Conservation (phyloP, 345 rosid species). For the Eucalyptus pauciflora region DNA sequence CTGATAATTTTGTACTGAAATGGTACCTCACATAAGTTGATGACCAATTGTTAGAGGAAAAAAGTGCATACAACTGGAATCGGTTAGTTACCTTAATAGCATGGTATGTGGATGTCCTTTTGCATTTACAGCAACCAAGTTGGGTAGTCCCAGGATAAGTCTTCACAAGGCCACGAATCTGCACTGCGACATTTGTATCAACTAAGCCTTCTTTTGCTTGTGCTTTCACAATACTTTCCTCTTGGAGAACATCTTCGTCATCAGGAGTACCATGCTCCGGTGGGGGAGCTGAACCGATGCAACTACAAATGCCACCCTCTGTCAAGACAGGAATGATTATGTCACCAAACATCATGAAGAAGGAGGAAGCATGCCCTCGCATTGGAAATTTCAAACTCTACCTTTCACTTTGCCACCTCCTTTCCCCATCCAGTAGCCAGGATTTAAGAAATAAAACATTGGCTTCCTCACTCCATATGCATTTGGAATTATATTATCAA, state of each 20-base stretch:
- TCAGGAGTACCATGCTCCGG: conserved; percentile 50
- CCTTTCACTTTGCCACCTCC: conserved; percentile 80
- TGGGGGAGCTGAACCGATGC: conserved; percentile 48
- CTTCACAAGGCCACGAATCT: conserved; percentile 78
- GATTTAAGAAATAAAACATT: conserved; percentile 61
- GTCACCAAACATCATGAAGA: not conserved
- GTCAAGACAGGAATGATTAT: not conserved
- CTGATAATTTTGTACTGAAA: not conserved
- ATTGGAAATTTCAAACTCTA: conserved; percentile 3
- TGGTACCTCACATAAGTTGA: not conserved
- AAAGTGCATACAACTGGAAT: not conserved
- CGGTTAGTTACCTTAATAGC: conserved; percentile 52
- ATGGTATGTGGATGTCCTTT: conserved; percentile 73
- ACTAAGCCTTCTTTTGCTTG: conserved; percentile 36
- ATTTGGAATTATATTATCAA: conserved; percentile 80
- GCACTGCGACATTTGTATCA: conserved; percentile 68
- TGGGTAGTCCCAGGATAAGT: conserved; percentile 64
- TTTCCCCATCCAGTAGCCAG: conserved; percentile 87
- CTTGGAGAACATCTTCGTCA: conserved; percentile 90
- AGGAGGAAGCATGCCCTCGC: not conserved
- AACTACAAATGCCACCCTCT: conserved; percentile 90
- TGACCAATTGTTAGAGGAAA: not conserved
- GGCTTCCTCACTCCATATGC: conserved; percentile 80
- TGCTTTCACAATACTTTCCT: conserved; percentile 57
- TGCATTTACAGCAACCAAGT: conserved; percentile 59